phyloP scores from a whole-genome alignment of 352 stramenopile genomes.

The Globisporangium radiosum region DNA sequence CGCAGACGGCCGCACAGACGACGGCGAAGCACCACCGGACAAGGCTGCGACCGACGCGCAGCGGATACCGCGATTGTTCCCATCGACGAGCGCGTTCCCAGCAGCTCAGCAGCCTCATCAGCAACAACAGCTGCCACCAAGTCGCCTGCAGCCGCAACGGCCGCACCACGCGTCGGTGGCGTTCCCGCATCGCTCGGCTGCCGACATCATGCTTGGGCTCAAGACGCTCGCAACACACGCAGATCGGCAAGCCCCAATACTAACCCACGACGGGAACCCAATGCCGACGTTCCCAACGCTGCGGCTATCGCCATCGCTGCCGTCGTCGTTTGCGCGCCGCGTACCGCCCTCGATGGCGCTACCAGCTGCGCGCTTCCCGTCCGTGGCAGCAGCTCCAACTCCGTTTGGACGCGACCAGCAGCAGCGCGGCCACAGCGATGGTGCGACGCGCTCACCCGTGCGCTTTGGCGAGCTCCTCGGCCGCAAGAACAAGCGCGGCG shows the following conservation, averaged over 20 bases:
- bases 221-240: conserved; percentile 25
- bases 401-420: not conserved
- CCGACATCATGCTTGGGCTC: conserved; percentile 28
- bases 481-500: conserved; percentile 26
- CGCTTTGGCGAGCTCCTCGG: conserved; percentile 22
- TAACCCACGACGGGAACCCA: conserved; percentile 4
- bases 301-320: conserved; percentile 8
- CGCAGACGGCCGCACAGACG: not conserved
- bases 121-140: conserved; percentile 4
- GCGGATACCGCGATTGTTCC: conserved; percentile 18
- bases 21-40: not conserved
- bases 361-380: conserved; percentile 1
- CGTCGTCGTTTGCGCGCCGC: conserved; percentile 6
- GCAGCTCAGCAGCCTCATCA: conserved; percentile 3
- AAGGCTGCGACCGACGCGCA: conserved; percentile 11
- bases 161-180: not conserved
- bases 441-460: conserved; percentile 1
- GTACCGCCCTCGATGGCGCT: not conserved
- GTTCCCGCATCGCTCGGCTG: conserved; percentile 12
- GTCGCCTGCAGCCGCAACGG: not conserved
- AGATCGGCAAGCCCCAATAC: conserved; percentile 14
- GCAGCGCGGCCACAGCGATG: not conserved
- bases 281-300: conserved; percentile 10
- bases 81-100: conserved; percentile 12
- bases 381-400: not conserved